Percentiles rank a stretch among this genome's conserved stretches.
Conservation (phyloP, 2,329 filamentous ascomycete species). For the Fusarium setosum region DNA sequence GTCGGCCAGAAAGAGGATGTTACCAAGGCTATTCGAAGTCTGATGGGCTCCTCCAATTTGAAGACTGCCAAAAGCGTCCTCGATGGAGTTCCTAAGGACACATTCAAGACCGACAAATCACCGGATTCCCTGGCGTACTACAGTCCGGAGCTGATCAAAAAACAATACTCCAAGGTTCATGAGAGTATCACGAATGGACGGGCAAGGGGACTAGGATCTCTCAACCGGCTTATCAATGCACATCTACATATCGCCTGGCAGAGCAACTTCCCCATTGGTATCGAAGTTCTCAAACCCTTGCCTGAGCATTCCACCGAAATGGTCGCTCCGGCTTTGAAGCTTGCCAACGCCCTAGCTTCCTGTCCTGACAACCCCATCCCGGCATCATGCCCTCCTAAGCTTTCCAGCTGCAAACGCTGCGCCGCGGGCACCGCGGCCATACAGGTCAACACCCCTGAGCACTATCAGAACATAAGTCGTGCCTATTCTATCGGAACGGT, state of each 20-base stretch:
- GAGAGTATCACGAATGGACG: conserved; percentile 69
- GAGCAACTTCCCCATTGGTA: conserved; percentile 78
- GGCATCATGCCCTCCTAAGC: conserved; percentile 85
- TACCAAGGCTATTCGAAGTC: conserved; percentile 69
- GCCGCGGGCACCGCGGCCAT: conserved; percentile 68
- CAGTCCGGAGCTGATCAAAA: conserved; percentile 68
- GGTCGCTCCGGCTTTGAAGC: conserved; percentile 74
- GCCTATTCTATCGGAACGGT: conserved; percentile 88
- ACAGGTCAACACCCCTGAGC: conserved; percentile 72
- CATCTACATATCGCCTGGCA: conserved; percentile 91
- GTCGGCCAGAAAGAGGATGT: conserved; percentile 75
- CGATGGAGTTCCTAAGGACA: conserved; percentile 67
- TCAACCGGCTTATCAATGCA: conserved; percentile 82
- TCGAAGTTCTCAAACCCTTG: conserved; percentile 84
- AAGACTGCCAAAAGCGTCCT: conserved; percentile 72
- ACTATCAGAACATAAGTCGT: conserved; percentile 77
- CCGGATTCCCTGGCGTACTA: conserved; percentile 83
- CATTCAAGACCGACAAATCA: conserved; percentile 73
- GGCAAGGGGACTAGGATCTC: conserved; percentile 69
- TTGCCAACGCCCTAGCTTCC: conserved; percentile 80
- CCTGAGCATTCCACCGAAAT: conserved; percentile 80
- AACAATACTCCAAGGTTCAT: conserved; percentile 75
- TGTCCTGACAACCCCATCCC: conserved; percentile 81
- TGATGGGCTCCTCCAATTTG: conserved; percentile 63
- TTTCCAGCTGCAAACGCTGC: conserved; percentile 79